These are phyloP conservation scores for Liquidambar formosana DNA, from an alignment of 164 flowering plant genomes.

Conservation along the genomic window DNA sequence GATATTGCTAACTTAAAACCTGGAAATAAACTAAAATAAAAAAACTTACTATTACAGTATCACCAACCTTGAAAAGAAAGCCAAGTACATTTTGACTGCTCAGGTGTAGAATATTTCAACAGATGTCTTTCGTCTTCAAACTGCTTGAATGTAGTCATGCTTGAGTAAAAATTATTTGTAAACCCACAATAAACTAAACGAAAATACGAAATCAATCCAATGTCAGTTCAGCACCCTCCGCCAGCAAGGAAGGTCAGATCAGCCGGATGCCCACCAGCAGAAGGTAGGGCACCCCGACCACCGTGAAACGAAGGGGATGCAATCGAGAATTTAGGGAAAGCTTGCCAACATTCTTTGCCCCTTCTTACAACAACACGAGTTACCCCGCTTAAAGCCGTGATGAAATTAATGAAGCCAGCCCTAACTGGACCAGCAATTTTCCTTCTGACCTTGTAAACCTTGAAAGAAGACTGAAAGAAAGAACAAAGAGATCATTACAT, in stretches of 20 bases:
- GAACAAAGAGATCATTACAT: neutral
- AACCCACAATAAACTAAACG: neutral
- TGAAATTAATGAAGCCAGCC: constrained; percentile 36
- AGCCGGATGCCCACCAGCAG: constrained; percentile 47
- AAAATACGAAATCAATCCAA: neutral
- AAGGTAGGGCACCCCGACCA: constrained; percentile 51
- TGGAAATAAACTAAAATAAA: neutral
- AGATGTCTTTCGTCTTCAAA: constrained; percentile 23
- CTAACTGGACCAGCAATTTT: constrained; percentile 35
- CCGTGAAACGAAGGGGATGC: constrained; percentile 47
- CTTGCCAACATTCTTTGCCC: constrained; percentile 27
- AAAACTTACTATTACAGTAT: neutral
- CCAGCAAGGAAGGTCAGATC: constrained; percentile 51
- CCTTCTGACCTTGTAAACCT: neutral
- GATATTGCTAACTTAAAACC: neutral
- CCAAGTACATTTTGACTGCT: constrained; percentile 12
- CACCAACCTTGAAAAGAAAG: constrained; percentile 20
- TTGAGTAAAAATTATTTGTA: neutral
- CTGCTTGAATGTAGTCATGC: constrained; percentile 29
- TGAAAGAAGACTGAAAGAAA: constrained; percentile 1
- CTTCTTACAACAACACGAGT: constrained; percentile 21
- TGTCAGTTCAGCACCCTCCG: constrained; percentile 25
- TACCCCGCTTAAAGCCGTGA: constrained; percentile 37
- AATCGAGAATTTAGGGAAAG: constrained; percentile 38
- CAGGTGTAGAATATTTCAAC: constrained; percentile 15